phyloP scores from a whole-genome alignment of 371 early-diverging fungal genomes.

The Mucor indicus region DNA sequence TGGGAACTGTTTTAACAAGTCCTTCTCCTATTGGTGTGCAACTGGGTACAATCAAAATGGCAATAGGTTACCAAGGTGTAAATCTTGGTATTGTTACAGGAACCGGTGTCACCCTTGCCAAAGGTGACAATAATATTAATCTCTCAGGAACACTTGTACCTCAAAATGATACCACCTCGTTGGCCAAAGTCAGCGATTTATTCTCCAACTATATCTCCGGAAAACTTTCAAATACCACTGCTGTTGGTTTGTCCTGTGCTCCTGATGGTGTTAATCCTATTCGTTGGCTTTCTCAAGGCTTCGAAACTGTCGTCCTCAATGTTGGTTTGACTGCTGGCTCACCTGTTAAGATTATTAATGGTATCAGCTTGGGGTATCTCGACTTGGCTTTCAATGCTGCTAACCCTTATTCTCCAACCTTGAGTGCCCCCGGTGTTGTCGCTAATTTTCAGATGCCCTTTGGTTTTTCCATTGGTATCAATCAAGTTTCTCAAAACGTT shows the following conservation, averaged over 20 bases:
- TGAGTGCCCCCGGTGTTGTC: conserved; percentile 45
- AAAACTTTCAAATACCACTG: conserved; percentile 43
- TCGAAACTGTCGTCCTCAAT: conserved; percentile 48
- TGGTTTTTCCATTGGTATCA: conserved; percentile 53
- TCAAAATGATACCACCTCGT: conserved; percentile 40
- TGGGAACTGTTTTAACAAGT: conserved; percentile 52
- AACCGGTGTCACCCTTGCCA: conserved; percentile 35
- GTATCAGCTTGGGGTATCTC: conserved; percentile 52
- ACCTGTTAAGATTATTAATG: conserved; percentile 51
- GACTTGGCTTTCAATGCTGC: conserved; percentile 47
- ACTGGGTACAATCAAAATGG: conserved; percentile 55
- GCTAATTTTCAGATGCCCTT: conserved; percentile 58
- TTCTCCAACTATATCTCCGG: conserved; percentile 58
- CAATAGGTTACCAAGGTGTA: conserved; percentile 49
- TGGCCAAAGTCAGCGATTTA: conserved; percentile 45
- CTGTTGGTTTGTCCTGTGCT: conserved; percentile 53
- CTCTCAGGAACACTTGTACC: conserved; percentile 51
- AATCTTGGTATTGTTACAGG: conserved; percentile 50
- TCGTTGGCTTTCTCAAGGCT: conserved; percentile 54
- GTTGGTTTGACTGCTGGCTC: conserved; percentile 43
- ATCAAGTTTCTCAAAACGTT: conserved; percentile 52
- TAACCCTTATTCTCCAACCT: conserved; percentile 48
- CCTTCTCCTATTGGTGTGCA: conserved; percentile 60
- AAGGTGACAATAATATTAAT: conserved; percentile 48
- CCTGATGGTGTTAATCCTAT: conserved; percentile 59